Evolutionary conservation across 2,329 filamentous ascomycete species (phyloP).

Genomic region (Claviceps pazoutovae): DNA sequence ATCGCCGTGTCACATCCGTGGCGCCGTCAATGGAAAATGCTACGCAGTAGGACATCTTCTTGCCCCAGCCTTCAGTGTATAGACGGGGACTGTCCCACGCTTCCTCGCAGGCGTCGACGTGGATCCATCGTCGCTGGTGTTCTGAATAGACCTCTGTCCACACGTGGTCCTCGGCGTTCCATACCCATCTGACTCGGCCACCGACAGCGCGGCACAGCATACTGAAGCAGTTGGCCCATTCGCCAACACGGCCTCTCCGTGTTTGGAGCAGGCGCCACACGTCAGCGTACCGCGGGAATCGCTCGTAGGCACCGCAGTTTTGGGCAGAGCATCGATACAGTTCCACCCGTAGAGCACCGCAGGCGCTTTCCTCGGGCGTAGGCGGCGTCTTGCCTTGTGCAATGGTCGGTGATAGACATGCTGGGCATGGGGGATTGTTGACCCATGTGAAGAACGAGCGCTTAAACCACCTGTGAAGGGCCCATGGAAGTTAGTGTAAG

Average conservation of each 20-base stretch:
- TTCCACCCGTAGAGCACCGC: conserved; percentile 76
- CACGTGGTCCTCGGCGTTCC: conserved; percentile 94
- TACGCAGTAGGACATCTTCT: conserved; percentile 93
- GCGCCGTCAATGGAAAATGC: conserved; percentile 86
- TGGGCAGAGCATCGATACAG: conserved; percentile 73
- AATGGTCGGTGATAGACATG: conserved; percentile 71
- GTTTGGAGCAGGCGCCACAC: conserved; percentile 87
- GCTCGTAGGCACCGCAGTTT: conserved; percentile 64
- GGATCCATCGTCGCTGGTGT: conserved; percentile 88
- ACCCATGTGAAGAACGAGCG: conserved; percentile 91
- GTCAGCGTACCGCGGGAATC: conserved; percentile 89
- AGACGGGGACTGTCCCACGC: conserved; percentile 88
- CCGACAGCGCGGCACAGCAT: conserved; percentile 94
- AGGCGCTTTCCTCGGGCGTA: conserved; percentile 76
- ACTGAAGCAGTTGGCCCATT: conserved; percentile 98
- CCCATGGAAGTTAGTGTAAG: conserved; percentile 8
- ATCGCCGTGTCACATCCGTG: conserved; percentile 51
- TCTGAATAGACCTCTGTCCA: conserved; percentile 98
- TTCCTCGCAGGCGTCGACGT: conserved; percentile 89
- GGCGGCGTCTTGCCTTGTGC: conserved; percentile 73
- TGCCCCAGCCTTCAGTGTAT: conserved; percentile 89
- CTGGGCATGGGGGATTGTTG: conserved; percentile 79
- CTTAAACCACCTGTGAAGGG: conserved; percentile 61
- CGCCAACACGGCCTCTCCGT: conserved; percentile 71
- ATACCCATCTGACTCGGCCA: conserved; percentile 87